phyloP scores from a whole-genome alignment of 208 protist genomes.

The Spongospora subterranea region DNA sequence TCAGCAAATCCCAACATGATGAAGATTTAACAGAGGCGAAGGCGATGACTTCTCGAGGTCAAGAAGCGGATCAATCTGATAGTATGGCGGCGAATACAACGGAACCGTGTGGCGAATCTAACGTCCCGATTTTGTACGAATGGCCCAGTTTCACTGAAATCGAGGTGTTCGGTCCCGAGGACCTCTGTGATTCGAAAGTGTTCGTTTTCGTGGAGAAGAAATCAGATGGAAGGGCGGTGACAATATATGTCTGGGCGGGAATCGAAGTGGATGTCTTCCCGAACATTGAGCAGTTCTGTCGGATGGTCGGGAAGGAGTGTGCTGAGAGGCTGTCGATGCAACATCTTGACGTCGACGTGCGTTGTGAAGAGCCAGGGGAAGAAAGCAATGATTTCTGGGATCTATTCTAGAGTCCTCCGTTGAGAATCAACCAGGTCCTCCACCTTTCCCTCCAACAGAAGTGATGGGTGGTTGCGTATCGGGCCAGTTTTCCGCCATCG shows the following conservation, averaged over 20 bases:
- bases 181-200: background rate
- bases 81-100: background rate
- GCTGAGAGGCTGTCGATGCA: background rate
- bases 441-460: too few relatives aligned
- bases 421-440: background rate
- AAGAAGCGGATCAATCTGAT: background rate
- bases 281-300: background rate
- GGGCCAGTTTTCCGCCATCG: too few relatives aligned
- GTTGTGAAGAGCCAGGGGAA: background rate
- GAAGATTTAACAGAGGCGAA: background rate
- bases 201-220: slow-evolving; percentile 18
- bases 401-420: background rate
- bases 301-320: background rate
- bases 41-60: background rate
- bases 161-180: slow-evolving; percentile 36
- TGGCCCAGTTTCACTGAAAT: background rate
- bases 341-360: background rate
- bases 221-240: background rate
- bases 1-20: background rate
- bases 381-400: slow-evolving; percentile 51
- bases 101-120: background rate
- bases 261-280: background rate
- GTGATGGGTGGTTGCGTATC: too few relatives aligned
- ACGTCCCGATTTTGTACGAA: background rate
- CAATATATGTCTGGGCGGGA: background rate